phyloP scores from a whole-genome alignment of 805 yeast genomes.

The Metschnikowia kunwiensis region DNA sequence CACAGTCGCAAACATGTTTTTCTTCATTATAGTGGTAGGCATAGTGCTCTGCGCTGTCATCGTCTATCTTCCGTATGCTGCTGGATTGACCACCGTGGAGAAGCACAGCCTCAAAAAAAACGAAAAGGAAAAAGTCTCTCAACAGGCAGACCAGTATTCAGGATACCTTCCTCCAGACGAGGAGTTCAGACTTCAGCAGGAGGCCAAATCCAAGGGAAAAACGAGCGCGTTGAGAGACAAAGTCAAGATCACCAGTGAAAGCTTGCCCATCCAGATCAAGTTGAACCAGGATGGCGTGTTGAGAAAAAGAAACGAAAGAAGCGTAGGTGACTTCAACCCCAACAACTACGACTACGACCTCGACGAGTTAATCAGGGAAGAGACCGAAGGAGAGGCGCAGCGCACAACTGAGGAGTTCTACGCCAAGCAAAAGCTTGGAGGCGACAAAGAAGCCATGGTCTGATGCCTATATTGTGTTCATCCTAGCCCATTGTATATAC shows the following conservation, averaged over 20 bases:
- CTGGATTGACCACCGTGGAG: conserved; percentile 48
- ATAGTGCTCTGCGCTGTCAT: conserved; percentile 40
- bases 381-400: conserved; percentile 23
- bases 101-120: conserved; percentile 21
- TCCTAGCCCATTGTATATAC: conserved; percentile 2
- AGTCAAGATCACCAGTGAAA: conserved; percentile 32
- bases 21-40: conserved; percentile 39
- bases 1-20: conserved; percentile 30
- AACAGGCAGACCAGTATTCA: conserved; percentile 15
- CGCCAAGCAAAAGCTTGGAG: conserved; percentile 12
- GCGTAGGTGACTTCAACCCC: conserved; percentile 37
- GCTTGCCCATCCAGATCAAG: conserved; percentile 35
- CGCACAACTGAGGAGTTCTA: conserved; percentile 12
- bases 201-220: conserved; percentile 11
- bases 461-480: neutral
- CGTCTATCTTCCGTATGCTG: conserved; percentile 45
- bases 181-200: conserved; percentile 16
- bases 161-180: conserved; percentile 45
- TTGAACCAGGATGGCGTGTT: conserved; percentile 25
- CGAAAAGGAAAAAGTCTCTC: conserved; percentile 5
- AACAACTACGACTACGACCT: conserved; percentile 43
- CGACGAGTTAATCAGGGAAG: conserved; percentile 42
- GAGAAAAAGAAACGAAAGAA: conserved; percentile 32
- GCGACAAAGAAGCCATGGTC: conserved; percentile 20
- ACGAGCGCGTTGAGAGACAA: conserved; percentile 28